These are phyloP conservation scores for Leishmania turanica DNA, from an alignment of 208 protist species.

Conservation along the genomic window DNA sequence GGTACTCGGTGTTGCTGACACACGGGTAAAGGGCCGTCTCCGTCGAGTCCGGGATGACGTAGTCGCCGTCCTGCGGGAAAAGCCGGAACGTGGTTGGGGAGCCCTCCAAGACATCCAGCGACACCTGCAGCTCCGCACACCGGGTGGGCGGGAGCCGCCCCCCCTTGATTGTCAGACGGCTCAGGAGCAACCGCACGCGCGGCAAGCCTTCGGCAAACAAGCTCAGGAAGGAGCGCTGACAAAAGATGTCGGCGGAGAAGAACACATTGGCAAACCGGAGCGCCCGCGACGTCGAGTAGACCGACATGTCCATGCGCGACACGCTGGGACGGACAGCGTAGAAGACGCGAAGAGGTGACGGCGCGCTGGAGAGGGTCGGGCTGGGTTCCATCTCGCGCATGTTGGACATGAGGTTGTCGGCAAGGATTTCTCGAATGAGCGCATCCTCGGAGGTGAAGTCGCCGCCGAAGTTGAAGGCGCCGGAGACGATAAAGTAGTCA, in stretches of 20 bases:
- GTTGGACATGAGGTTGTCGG: constrained; percentile 64
- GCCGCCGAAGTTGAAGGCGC: constrained; percentile 62
- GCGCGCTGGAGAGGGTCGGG: constrained; percentile 30
- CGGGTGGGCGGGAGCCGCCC: constrained; percentile 38
- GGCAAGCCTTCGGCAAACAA: constrained; percentile 58
- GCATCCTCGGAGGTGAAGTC: constrained; percentile 57
- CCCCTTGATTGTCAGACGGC: constrained; percentile 37
- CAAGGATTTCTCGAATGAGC: constrained; percentile 55
- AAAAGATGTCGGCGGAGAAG: constrained; percentile 67
- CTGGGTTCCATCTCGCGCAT: constrained; percentile 63
- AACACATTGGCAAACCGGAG: constrained; percentile 57
- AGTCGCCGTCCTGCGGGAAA: constrained; percentile 24
- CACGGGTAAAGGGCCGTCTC: constrained; percentile 47
- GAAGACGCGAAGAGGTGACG: constrained; percentile 63
- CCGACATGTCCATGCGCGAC: constrained; percentile 54
- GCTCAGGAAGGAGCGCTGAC: constrained; percentile 59
- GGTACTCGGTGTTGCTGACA: constrained; percentile 53
- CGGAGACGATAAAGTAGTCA: constrained; percentile 76
- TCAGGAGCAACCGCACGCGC: constrained; percentile 57
- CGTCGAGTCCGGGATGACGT: constrained; percentile 22
- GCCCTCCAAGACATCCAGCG: constrained; percentile 47
- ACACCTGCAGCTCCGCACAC: constrained; percentile 45
- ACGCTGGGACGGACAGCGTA: constrained; percentile 45
- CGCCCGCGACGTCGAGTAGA: constrained; percentile 66
- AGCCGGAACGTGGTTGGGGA: constrained; percentile 38